Percentiles rank a stretch among this genome's conserved stretches.
Conservation (phyloP, 169 alveolate genomes). For the Plasmodium adleri region DNA sequence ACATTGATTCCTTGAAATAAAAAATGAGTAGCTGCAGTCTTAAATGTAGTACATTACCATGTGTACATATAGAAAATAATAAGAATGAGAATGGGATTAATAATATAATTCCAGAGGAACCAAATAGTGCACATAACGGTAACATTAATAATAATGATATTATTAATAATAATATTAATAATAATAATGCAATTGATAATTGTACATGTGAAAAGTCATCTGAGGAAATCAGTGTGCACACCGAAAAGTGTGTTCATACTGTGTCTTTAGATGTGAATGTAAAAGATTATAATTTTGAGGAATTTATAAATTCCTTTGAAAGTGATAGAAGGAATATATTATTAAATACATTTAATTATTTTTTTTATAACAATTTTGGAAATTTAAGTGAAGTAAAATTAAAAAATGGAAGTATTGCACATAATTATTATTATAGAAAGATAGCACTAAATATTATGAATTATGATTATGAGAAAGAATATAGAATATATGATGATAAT, state of each 20-base stretch:
- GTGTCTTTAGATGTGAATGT: neutral
- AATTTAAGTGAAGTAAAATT: constrained; percentile 26
- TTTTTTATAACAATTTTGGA: constrained; percentile 37
- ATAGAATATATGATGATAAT: constrained; percentile 12
- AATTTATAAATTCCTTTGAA: constrained; percentile 14
- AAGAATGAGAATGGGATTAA: constrained; percentile 12
- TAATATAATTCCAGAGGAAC: constrained; percentile 3
- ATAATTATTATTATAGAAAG: constrained; percentile 28
- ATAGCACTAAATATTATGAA: constrained; percentile 49
- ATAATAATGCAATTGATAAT: constrained; percentile 20
- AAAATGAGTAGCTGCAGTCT: constrained; percentile 72
- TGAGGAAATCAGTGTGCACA: constrained; percentile 9
- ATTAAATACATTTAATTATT: constrained; percentile 59
- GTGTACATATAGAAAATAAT: constrained; percentile 50
- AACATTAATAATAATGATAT: constrained; percentile 16
- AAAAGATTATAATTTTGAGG: constrained; percentile 22
- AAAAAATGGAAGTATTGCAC: constrained; percentile 26
- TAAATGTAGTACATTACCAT: constrained; percentile 68
- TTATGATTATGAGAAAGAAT: constrained; percentile 21
- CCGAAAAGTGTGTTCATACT: neutral
- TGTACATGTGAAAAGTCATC: neutral
- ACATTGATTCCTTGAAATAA: constrained; percentile 22
- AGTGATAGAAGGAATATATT: constrained; percentile 32
- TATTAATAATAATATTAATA: constrained; percentile 13
- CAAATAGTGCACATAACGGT: constrained; percentile 1